Base-by-base conservation (phyloP, 768 basidiomycete genomes). In the Leccinum subtestaceum region DNA sequence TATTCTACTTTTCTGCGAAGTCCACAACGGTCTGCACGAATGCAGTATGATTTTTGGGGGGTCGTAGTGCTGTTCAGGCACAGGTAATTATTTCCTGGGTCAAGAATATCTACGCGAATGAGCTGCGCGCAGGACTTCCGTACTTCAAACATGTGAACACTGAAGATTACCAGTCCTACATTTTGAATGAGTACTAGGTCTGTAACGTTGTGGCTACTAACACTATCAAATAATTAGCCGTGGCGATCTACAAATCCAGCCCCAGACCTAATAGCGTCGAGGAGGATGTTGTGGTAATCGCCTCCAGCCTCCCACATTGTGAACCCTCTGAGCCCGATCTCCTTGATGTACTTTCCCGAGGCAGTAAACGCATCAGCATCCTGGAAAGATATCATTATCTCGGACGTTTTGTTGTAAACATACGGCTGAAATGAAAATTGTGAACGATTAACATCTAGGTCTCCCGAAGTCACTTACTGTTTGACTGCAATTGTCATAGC, bases 301-400 rank as follows among this genome's bases (percentile, higher is more conserved):
- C 86, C 86, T 31, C 81, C 86, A 49, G 85, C 80, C 67, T 90
- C 85, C 88, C 88, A 90, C 72, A 87, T 81, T 1, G 84, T 75
- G 69, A 90, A 90, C 4, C 89, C 89, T 58, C 74, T 76, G n/a
- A 91, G 72, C 6, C 80, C 81, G 11, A 71, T 70, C 13, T 70
- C 59, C 52, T 78, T 77, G 65, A 90, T 86, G 68, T 79, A 90
- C 3, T 67, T 63, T 7, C 88, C 89, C 73, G 89, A 89, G 53
- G 76, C 78, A 40, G 65, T 71, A 63, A 86, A 89, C 1, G 89
- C 86, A 31, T 69, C 64, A 2, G 81, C 72, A 59, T 89, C 75
- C 57, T 92, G 88, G 67, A 80, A 91, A 0, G 89, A 82, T 43
- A 91, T 73, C 77, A 86, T 81, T 43, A 86, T 75, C 59, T 84